phyloP scores from a whole-genome alignment of 768 basidiomycete species.

The Mycena latifolia region DNA sequence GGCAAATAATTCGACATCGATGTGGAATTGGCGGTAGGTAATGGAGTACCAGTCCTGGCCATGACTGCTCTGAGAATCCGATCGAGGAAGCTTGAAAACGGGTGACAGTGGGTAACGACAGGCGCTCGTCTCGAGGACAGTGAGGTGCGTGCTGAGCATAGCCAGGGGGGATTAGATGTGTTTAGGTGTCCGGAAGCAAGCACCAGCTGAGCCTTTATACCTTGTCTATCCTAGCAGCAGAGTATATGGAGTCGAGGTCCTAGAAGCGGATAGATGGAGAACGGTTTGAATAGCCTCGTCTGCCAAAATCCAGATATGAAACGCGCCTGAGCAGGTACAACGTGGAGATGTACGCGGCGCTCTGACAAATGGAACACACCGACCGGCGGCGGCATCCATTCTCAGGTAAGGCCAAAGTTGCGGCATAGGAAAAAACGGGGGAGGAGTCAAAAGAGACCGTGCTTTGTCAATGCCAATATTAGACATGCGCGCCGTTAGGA shows the following conservation, averaged over 20 bases:
- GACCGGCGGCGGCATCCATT: slow-evolving; percentile 30
- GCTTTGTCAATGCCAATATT: slow-evolving; percentile 18
- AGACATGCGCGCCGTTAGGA: slow-evolving; percentile 1
- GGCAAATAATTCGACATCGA: slow-evolving; percentile 68
- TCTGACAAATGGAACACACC: slow-evolving; percentile 36
- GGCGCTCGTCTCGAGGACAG: slow-evolving; percentile 64
- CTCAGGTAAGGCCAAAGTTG: slow-evolving; percentile 21
- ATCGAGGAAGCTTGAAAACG: slow-evolving; percentile 65
- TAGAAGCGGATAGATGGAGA: slow-evolving; percentile 38
- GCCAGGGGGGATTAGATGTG: slow-evolving; percentile 31
- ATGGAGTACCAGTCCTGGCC: slow-evolving; percentile 60
- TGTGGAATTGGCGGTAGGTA: slow-evolving; percentile 64
- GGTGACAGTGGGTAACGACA: slow-evolving; percentile 56
- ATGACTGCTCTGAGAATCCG: slow-evolving; percentile 43
- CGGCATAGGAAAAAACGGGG: slow-evolving; percentile 17
- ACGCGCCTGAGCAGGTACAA: slow-evolving; percentile 41
- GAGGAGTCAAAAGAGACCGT: slow-evolving; percentile 13
- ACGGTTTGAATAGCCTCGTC: slow-evolving; percentile 50
- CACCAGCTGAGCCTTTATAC: slow-evolving; percentile 38
- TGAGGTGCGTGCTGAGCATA: slow-evolving; percentile 62
- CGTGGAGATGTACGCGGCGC: slow-evolving; percentile 34
- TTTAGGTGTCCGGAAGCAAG: slow-evolving; percentile 35
- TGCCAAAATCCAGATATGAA: slow-evolving; percentile 45
- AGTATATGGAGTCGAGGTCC: slow-evolving; percentile 41
- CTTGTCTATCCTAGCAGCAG: slow-evolving; percentile 27